phyloP scores from a whole-genome alignment of 495 filamentous ascomycete species.

The Daldinia bambusicola region DNA sequence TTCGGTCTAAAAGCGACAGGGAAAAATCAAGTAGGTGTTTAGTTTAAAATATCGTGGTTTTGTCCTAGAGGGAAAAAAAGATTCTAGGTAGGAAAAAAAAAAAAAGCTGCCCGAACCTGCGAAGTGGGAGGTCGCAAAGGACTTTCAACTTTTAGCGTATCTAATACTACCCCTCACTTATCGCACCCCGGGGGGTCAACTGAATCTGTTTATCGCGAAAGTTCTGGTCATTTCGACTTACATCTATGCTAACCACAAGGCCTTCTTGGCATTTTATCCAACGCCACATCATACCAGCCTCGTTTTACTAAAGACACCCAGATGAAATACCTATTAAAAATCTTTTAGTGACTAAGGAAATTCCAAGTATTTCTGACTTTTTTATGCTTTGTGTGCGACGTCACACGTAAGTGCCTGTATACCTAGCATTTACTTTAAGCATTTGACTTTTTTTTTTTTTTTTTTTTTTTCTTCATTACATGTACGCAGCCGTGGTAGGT shows the following conservation, averaged over 20 bases:
- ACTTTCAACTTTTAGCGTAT: slow-evolving; percentile 43
- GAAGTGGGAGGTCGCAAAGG: slow-evolving; percentile 40
- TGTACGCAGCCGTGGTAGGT: no score
- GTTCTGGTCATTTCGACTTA: slow-evolving; percentile 44
- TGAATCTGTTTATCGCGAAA: slow-evolving; percentile 19
- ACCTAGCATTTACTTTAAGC: no score
- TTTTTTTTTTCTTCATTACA: no score
- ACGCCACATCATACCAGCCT: slow-evolving; percentile 14
- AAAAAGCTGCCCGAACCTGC: slow-evolving; percentile 50
- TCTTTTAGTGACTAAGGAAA: not conserved
- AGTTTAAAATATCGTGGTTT: slow-evolving; percentile 33
- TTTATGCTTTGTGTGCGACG: no score
- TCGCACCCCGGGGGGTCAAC: slow-evolving; percentile 29
- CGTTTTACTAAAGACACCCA: not conserved
- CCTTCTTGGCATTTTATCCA: slow-evolving; percentile 11
- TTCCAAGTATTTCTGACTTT: not conserved
- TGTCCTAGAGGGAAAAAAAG: slow-evolving; percentile 23
- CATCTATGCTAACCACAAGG: slow-evolving; percentile 13
- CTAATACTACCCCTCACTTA: slow-evolving; percentile 38
- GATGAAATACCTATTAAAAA: not conserved
- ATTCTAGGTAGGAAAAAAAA: slow-evolving; percentile 28
- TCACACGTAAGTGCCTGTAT: no score
- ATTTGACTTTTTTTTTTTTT: not conserved
- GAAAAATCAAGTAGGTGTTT: slow-evolving; percentile 18
- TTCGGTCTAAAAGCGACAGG: slow-evolving; percentile 13